These are phyloP conservation scores for Cyclotella choctawhatcheeana DNA, from an alignment of 108 stramenopile species.

Conservation along the genomic window DNA sequence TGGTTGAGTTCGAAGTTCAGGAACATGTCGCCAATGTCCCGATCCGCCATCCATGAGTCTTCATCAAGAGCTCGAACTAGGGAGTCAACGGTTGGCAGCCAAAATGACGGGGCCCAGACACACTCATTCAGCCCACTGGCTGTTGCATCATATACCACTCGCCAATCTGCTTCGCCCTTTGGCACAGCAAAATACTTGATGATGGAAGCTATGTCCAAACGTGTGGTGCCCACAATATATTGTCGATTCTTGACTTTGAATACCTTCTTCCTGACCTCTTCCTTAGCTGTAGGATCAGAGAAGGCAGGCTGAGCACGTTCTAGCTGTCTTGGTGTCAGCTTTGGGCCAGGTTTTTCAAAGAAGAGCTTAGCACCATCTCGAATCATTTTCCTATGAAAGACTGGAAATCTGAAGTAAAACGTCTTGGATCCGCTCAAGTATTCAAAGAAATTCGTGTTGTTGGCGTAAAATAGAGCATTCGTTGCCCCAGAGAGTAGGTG, in stretches of 20 bases:
- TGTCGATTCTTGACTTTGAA: not conserved
- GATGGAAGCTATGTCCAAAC: not conserved
- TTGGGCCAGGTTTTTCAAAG: slow-evolving; percentile 20
- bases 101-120: slow-evolving; percentile 50
- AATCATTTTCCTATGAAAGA: not conserved
- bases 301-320: slow-evolving; percentile 19
- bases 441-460: too few species aligned
- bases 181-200: slow-evolving; percentile 40
- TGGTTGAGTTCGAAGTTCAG: slow-evolving; percentile 33
- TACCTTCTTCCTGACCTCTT: not conserved
- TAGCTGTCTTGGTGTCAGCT: not conserved
- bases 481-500: too few species aligned
- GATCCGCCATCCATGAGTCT: slow-evolving; percentile 19
- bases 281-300: not conserved
- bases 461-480: too few species aligned
- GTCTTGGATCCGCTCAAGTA: slow-evolving; percentile 5
- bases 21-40: slow-evolving; percentile 50
- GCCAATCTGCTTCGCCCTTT: slow-evolving; percentile 18
- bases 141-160: slow-evolving; percentile 47
- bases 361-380: slow-evolving; percentile 4
- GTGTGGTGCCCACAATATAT: slow-evolving; percentile 1
- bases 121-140: slow-evolving; percentile 36
- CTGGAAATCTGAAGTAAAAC: slow-evolving; percentile 18
- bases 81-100: slow-evolving; percentile 33
- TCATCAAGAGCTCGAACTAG: slow-evolving; percentile 14